Evolutionary conservation across 495 filamentous ascomycete species (phyloP).

Genomic region (Aspergillus hancockii): DNA sequence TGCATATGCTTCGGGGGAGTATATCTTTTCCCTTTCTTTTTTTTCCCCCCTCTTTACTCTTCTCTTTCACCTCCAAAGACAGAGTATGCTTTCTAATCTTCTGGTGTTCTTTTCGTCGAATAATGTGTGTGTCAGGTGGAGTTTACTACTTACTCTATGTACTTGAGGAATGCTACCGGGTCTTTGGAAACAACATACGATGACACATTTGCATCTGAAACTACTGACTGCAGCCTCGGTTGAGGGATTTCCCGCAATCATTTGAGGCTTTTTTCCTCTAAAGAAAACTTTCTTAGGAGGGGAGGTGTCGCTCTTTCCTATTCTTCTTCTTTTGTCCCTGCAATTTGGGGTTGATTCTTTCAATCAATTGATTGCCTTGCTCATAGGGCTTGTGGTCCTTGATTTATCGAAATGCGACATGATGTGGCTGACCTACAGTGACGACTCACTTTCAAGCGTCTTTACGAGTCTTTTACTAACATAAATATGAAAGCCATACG

Average conservation of each 20-base stretch:
- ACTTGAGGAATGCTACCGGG: not conserved
- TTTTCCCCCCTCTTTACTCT: not conserved
- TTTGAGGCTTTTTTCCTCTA: constrained; percentile 4
- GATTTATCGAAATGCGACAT: not conserved
- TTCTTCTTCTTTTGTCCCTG: constrained; percentile 4
- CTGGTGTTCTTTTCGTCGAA: not conserved
- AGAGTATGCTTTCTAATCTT: not conserved
- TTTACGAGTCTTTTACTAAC: not conserved
- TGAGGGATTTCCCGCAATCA: constrained; percentile 9
- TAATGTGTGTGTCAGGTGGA: no score
- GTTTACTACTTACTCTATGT: no score
- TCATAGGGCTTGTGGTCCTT: not conserved
- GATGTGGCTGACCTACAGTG: constrained; percentile 5
- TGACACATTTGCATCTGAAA: not conserved
- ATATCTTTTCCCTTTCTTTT: constrained; percentile 5
- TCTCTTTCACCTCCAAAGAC: not conserved
- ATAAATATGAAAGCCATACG: not conserved
- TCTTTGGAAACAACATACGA: not conserved
- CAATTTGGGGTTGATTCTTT: not conserved
- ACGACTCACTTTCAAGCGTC: constrained; percentile 5
- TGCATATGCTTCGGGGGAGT: constrained; percentile 1
- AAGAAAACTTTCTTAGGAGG: not conserved
- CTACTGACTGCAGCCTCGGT: constrained; percentile 1
- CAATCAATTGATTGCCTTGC: not conserved
- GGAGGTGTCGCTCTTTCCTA: constrained; percentile 2